Evolutionary conservation across 1,284 basidiomycete genomes (phyloP).

Genomic region (Polyporus tsugae): DNA sequence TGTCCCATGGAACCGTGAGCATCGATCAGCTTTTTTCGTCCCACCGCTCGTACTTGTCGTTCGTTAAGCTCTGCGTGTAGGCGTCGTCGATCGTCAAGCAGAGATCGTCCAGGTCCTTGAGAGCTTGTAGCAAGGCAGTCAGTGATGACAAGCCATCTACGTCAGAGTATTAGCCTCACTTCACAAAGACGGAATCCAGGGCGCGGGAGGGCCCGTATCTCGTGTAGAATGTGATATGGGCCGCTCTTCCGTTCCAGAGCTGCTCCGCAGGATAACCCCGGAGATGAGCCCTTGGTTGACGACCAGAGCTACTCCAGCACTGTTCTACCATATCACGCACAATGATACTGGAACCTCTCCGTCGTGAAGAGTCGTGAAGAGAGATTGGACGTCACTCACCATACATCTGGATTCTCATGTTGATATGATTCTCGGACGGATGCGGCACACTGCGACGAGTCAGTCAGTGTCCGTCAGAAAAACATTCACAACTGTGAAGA

Average conservation of each 20-base stretch:
- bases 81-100: slow-evolving; percentile 73
- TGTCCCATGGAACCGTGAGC: slow-evolving; percentile 1
- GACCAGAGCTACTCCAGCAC: not conserved
- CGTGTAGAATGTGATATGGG: not conserved
- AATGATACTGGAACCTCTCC: not conserved
- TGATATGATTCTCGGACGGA: slow-evolving; percentile 96
- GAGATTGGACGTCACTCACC: slow-evolving; percentile 64
- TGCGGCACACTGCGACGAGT: slow-evolving; percentile 80
- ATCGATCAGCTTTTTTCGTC: slow-evolving; percentile 64
- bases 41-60: slow-evolving; percentile 68
- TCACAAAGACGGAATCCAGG: not conserved
- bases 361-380: slow-evolving; percentile 4
- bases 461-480: slow-evolving; percentile 14
- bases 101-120: slow-evolving; percentile 79
- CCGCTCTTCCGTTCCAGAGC: not conserved
- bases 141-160: slow-evolving; percentile 84
- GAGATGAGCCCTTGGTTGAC: not conserved
- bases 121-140: slow-evolving; percentile 76
- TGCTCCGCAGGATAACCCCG: not conserved
- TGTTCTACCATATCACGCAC: not conserved
- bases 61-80: slow-evolving; percentile 69
- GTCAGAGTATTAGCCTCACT: slow-evolving; percentile 1
- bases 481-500: not conserved
- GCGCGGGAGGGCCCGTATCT: not conserved
- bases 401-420: slow-evolving; percentile 98